Conservation (phyloP, 371 early-diverging fungal genomes). For the Rhizopus microsporus region DNA sequence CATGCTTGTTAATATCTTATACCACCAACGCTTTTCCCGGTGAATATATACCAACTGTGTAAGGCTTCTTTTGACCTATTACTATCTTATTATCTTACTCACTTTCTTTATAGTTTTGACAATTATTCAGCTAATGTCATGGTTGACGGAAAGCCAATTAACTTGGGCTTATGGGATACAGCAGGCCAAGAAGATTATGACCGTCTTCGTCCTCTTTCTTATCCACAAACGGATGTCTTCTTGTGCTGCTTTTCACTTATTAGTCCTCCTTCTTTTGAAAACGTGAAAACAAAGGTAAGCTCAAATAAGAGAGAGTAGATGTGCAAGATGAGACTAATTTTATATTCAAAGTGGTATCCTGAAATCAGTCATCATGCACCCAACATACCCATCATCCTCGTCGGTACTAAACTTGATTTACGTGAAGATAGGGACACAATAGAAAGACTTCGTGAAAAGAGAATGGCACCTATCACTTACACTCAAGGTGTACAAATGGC, state of each 20-base stretch:
- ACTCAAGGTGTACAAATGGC: conserved; percentile 88
- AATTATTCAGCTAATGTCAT: conserved; percentile 94
- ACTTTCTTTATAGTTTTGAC: conserved; percentile 72
- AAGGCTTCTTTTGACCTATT: conserved; percentile 28
- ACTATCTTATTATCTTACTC: neutral
- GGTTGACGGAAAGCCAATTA: conserved; percentile 94
- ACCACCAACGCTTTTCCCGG: conserved; percentile 98
- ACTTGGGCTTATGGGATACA: conserved; percentile 98
- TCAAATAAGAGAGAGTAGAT: neutral
- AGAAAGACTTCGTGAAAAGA: conserved; percentile 84
- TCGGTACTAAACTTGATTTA: conserved; percentile 98
- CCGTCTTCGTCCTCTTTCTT: conserved; percentile 91
- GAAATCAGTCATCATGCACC: conserved; percentile 96
- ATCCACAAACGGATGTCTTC: conserved; percentile 94
- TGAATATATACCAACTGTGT: conserved; percentile 98
- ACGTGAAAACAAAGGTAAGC: conserved; percentile 82
- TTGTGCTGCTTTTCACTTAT: conserved; percentile 89
- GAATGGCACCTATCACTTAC: conserved; percentile 90
- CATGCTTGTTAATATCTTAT: conserved; percentile 94
- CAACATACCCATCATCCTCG: conserved; percentile 93
- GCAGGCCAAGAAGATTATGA: conserved; percentile 99
- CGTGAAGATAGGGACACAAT: conserved; percentile 91
- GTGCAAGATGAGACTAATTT: neutral
- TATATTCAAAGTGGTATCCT: conserved; percentile 78
- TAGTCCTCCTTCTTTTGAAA: conserved; percentile 90